Conservation (phyloP, 1,284 basidiomycete species). For the Mycena citricolor region DNA sequence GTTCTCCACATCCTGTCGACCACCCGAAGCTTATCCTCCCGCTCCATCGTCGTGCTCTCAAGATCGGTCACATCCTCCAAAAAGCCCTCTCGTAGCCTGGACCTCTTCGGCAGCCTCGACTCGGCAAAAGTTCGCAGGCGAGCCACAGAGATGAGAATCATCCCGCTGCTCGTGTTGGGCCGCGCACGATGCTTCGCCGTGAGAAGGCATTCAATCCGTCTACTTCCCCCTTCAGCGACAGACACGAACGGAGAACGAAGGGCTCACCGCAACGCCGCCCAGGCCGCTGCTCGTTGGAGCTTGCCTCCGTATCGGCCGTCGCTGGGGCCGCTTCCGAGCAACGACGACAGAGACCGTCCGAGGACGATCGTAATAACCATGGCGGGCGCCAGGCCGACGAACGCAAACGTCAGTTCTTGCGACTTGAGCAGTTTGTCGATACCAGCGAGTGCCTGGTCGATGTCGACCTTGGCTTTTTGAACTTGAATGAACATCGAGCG, state of each 20-base stretch:
- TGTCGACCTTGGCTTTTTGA: constrained; percentile 96
- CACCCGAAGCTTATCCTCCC: constrained; percentile 72
- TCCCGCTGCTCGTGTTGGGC: constrained; percentile 49
- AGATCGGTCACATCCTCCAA: constrained; percentile 84
- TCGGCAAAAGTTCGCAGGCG: constrained; percentile 66
- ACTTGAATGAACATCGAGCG: constrained; percentile 90
- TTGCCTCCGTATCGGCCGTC: constrained; percentile 54
- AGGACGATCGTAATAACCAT: constrained; percentile 78
- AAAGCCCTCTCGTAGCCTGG: constrained; percentile 66
- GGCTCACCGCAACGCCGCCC: constrained; percentile 63
- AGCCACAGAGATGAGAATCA: constrained; percentile 72
- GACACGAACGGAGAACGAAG: too few species aligned
- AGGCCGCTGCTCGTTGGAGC: constrained; percentile 47
- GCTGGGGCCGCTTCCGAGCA: constrained; percentile 51
- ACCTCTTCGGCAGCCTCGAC: constrained; percentile 50
- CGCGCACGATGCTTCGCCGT: constrained; percentile 44
- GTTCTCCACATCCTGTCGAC: constrained; percentile 90
- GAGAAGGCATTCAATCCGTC: constrained; percentile 75
- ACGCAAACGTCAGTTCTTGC: constrained; percentile 96
- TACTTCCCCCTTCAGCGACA: too few species aligned
- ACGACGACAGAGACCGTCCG: constrained; percentile 49
- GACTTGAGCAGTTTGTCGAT: constrained; percentile 93
- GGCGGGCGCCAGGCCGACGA: constrained; percentile 93
- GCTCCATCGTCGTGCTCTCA: constrained; percentile 69
- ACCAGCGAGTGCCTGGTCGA: constrained; percentile 82